Conservation (phyloP, 2,329 filamentous ascomycete species). For the Escovopsis sp. region DNA sequence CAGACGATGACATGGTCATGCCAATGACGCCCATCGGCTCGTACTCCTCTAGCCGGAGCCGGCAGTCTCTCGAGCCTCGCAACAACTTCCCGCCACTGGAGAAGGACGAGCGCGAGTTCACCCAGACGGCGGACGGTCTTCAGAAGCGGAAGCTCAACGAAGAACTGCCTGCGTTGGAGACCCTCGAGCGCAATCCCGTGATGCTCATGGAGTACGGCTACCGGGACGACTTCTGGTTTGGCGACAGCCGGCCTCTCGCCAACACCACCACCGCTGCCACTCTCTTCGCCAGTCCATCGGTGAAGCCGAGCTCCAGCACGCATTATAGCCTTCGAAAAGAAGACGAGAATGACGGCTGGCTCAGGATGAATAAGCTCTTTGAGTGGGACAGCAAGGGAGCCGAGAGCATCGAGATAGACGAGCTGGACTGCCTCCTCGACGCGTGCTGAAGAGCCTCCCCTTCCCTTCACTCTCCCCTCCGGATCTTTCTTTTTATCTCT, state of each 20-base stretch:
- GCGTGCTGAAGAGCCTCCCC: constrained; percentile 52
- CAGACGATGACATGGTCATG: constrained; percentile 42
- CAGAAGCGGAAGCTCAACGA: constrained; percentile 47
- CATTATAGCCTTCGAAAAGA: constrained; percentile 19
- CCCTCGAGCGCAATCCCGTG: constrained; percentile 13
- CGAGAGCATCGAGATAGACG: constrained; percentile 81
- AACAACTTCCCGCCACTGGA: constrained; percentile 81
- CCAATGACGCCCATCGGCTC: constrained; percentile 49
- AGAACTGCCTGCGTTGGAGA: constrained; percentile 17
- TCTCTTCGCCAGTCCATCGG: constrained; percentile 39
- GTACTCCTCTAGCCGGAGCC: constrained; percentile 36
- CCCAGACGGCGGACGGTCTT: constrained; percentile 79
- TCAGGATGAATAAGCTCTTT: constrained; percentile 25
- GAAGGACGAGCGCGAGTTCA: constrained; percentile 92
- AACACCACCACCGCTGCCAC: constrained; percentile 24
- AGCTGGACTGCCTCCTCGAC: constrained; percentile 77
- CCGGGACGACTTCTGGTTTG: constrained; percentile 38
- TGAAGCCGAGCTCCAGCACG: constrained; percentile 22
- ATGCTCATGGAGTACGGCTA: constrained; percentile 18
- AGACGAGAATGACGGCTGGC: constrained; percentile 23
- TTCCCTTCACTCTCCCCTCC: too few species aligned
- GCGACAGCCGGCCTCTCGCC: constrained; percentile 23
- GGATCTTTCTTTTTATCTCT: constrained; percentile 5
- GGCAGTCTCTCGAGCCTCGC: constrained; percentile 29
- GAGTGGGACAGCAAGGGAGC: constrained; percentile 53